These are phyloP conservation scores for Tetracladium maxilliforme DNA, from an alignment of 2,329 filamentous ascomycete species.

Conservation along the genomic window DNA sequence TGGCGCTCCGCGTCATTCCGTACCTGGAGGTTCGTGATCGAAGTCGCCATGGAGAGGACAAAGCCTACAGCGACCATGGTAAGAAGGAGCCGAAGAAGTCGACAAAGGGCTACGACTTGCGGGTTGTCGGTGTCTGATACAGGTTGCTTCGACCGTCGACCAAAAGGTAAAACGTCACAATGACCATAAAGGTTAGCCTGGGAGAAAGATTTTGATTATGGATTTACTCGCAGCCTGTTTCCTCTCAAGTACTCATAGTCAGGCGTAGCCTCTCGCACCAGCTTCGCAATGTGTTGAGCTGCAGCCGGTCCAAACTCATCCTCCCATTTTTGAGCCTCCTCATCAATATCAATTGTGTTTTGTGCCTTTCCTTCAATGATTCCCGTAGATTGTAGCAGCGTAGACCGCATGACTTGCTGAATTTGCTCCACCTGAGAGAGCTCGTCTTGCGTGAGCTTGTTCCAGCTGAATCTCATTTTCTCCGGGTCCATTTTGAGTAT, in stretches of 20 bases:
- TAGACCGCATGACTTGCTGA: slow-evolving; percentile 16
- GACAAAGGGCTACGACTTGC: no score
- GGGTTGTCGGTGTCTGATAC: no score
- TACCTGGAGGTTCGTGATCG: no score
- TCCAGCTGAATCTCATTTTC: slow-evolving; percentile 17
- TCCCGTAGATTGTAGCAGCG: slow-evolving; percentile 15
- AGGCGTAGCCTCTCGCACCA: slow-evolving; percentile 15
- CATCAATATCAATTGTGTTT: slow-evolving; percentile 14
- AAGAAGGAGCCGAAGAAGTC: no score
- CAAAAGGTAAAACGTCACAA: no score
- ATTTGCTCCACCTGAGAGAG: no score
- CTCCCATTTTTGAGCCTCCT: slow-evolving; percentile 18
- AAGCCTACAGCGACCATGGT: no score
- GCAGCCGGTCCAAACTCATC: slow-evolving; percentile 10
- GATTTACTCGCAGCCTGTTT: slow-evolving; percentile 2
- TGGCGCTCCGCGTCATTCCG: no score
- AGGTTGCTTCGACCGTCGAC: no score
- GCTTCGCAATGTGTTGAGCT: slow-evolving; percentile 5
- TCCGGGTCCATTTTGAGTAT: slow-evolving; percentile 15
- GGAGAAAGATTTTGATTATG: no score
- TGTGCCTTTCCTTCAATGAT: slow-evolving; percentile 16
- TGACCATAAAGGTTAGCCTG: no score
- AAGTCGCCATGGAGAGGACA: no score
- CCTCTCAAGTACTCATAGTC: slow-evolving; percentile 21
- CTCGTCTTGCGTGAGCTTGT: slow-evolving; percentile 2